These are phyloP conservation scores for Pythium scleroteichum DNA, from an alignment of 352 stramenopile genomes.

Conservation along the genomic window DNA sequence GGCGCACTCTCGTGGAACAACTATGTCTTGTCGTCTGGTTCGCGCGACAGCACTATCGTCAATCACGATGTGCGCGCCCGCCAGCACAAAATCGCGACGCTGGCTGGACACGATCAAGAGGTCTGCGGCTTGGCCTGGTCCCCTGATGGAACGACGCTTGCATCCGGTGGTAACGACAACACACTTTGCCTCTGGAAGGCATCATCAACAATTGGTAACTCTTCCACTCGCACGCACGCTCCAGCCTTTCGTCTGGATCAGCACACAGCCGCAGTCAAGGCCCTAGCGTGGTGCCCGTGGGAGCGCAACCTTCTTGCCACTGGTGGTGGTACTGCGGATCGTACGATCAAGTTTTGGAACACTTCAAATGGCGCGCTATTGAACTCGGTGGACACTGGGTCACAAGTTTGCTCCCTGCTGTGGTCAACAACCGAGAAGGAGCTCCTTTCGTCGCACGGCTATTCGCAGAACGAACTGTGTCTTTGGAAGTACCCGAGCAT, in stretches of 20 bases:
- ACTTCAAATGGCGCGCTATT: slow-evolving; percentile 93
- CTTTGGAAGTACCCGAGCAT: slow-evolving; percentile 99
- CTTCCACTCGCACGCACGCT: slow-evolving; percentile 47
- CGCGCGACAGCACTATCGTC: slow-evolving; percentile 94
- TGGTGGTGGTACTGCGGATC: slow-evolving; percentile 97
- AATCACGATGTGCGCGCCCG: slow-evolving; percentile 71
- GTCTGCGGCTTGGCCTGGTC: slow-evolving; percentile 98
- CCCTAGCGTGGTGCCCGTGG: slow-evolving; percentile 98
- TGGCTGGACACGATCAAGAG: slow-evolving; percentile 96
- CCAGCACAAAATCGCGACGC: slow-evolving; percentile 87
- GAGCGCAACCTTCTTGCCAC: slow-evolving; percentile 96
- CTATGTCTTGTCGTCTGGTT: slow-evolving; percentile 92
- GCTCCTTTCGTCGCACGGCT: slow-evolving; percentile 97
- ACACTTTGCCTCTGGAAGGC: slow-evolving; percentile 95
- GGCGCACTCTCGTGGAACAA: slow-evolving; percentile 97
- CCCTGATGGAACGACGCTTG: slow-evolving; percentile 93
- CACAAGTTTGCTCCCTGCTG: slow-evolving; percentile 96
- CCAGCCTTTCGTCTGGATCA: slow-evolving; percentile 91
- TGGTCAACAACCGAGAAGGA: slow-evolving; percentile 94
- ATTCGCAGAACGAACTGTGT: slow-evolving; percentile 97
- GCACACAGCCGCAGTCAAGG: slow-evolving; percentile 97
- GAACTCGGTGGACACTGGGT: slow-evolving; percentile 97
- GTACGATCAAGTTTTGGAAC: slow-evolving; percentile 99
- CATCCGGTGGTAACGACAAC: slow-evolving; percentile 99
- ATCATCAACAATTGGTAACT: slow-evolving; percentile 74